phyloP scores from a whole-genome alignment of 2,329 filamentous ascomycete genomes.

The Furcasterigmium sp. region DNA sequence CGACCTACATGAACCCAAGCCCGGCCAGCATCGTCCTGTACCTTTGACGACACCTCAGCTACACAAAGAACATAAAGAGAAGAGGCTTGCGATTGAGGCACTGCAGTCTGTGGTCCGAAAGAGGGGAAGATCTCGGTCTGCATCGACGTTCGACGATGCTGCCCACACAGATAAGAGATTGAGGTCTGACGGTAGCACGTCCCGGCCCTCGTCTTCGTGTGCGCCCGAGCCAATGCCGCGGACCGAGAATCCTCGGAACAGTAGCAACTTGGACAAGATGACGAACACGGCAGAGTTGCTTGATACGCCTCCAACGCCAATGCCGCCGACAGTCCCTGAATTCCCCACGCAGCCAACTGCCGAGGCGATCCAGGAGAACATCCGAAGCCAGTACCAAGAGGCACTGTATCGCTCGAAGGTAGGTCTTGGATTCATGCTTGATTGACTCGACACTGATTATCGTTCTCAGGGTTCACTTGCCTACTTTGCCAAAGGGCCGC shows the following conservation, averaged over 20 bases:
- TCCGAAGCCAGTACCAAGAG: slow-evolving; percentile 54
- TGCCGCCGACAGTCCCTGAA: no score
- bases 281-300: slow-evolving; percentile 5
- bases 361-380: slow-evolving; percentile 50
- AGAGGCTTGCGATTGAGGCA: slow-evolving; percentile 56
- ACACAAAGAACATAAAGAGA: slow-evolving; percentile 47
- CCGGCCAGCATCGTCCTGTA: slow-evolving; percentile 11
- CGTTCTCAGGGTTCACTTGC: slow-evolving; percentile 61
- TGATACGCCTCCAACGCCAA: slow-evolving; percentile 5
- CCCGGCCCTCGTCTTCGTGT: slow-evolving; percentile 75
- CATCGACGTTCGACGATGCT: slow-evolving; percentile 27
- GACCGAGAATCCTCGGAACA: neutral
- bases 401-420: slow-evolving; percentile 60
- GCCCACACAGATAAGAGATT: slow-evolving; percentile 10
- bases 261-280: slow-evolving; percentile 4
- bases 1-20: neutral
- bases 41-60: slow-evolving; percentile 37
- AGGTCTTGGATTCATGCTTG: slow-evolving; percentile 17
- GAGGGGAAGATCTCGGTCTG: slow-evolving; percentile 37
- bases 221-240: slow-evolving; percentile 21
- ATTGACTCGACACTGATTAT: slow-evolving; percentile 16
- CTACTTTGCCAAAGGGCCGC: slow-evolving; percentile 78
- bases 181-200: slow-evolving; percentile 29
- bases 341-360: slow-evolving; percentile 32
- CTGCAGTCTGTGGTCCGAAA: slow-evolving; percentile 57